A percentile compares a stretch with the other conserved stretches of the same genome.
Evolutionary conservation across 2,329 filamentous ascomycete genomes (phyloP).

Genomic region (Drechslera avenae): DNA sequence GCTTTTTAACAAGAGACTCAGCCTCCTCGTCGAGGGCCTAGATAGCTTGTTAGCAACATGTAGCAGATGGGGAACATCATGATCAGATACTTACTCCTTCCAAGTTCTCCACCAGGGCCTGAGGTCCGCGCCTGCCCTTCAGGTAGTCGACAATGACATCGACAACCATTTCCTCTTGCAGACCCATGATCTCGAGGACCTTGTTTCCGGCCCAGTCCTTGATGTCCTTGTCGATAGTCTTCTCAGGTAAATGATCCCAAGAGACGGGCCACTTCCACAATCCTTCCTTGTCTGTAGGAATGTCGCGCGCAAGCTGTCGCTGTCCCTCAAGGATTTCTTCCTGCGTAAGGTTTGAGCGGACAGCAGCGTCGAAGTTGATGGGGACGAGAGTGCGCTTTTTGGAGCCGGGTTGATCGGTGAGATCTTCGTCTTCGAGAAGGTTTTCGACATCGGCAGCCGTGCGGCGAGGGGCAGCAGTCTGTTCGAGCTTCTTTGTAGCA

Average conservation of each 20-base stretch:
- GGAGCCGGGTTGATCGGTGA: conserved; percentile 64
- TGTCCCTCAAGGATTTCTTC: conserved; percentile 86
- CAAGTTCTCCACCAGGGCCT: conserved; percentile 81
- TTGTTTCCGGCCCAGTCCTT: conserved; percentile 97
- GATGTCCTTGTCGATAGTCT: conserved; percentile 81
- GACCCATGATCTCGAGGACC: conserved; percentile 92
- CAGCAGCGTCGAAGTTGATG: conserved; percentile 53
- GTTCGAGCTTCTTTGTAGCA: conserved; percentile 72
- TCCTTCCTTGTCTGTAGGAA: conserved; percentile 82
- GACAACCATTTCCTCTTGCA: conserved; percentile 94
- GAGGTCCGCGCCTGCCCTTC: conserved; percentile 73
- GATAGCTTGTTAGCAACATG: conserved; percentile 42
- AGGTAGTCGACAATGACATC: conserved; percentile 91
- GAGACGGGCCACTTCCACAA: conserved; percentile 92
- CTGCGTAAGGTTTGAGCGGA: conserved; percentile 67
- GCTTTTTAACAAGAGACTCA: conserved; percentile 90
- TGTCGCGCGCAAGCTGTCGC: conserved; percentile 82
- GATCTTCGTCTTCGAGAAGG: conserved; percentile 89
- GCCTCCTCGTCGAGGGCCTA: conserved; percentile 93
- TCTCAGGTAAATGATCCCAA: conserved; percentile 88
- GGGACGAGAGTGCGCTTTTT: conserved; percentile 71
- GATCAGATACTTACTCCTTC: conserved; percentile 69
- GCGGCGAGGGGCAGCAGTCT: conserved; percentile 65
- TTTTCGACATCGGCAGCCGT: conserved; percentile 94
- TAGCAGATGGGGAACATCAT: conserved; percentile 1